Evolutionary conservation across 2,329 filamentous ascomycete genomes (phyloP), one percentile per base, ranked within the genome.

Genomic region (Colletotrichum camelliae): DNA sequence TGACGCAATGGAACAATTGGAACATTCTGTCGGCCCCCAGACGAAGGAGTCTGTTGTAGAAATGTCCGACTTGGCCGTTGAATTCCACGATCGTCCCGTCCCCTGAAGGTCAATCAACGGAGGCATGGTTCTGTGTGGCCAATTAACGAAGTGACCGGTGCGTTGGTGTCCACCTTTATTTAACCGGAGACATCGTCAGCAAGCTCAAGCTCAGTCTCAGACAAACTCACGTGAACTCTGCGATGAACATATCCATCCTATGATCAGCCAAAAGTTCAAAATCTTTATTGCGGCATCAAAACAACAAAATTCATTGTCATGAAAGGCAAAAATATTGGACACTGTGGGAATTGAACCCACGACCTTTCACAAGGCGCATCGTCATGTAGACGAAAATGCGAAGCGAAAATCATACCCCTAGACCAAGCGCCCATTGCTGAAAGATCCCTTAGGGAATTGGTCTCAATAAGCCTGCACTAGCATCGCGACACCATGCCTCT

Each of bases 371-470:
- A 75, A 13, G 4, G 15, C 4, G 12, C 62, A 64, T 1, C 4
- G 4, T 2, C 16, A 21, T 5, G 4, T 1, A 6, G 21, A 21
- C n/a, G 31, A 29, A 67, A 18, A 48, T 75, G 73, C 73, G 73
- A 75, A 75, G 73, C 73, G 73, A 75, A 75, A 75, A 75, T 75
- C 73, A 75, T 75, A 75, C 73, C 73, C 73, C 73, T 75, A 75
- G 73, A 75, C 73, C 73, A 76, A 76, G 71, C 71, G 70, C 74
- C 70, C 74, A 9, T 64, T 64, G 15, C 16, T 58, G 55, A 24
- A 24, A 0, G 2, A 6, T 29, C 4, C 4, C 4, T 29, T 2
- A 29, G 27, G 5, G 2, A 24, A 0, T 6, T 7, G n/a, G 1
- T 15, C 4, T 12, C 1, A 58, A 16, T 0, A 58, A 58, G 55